Base-by-base conservation (phyloP, 306 rosid species). In the Pueraria montana region DNA sequence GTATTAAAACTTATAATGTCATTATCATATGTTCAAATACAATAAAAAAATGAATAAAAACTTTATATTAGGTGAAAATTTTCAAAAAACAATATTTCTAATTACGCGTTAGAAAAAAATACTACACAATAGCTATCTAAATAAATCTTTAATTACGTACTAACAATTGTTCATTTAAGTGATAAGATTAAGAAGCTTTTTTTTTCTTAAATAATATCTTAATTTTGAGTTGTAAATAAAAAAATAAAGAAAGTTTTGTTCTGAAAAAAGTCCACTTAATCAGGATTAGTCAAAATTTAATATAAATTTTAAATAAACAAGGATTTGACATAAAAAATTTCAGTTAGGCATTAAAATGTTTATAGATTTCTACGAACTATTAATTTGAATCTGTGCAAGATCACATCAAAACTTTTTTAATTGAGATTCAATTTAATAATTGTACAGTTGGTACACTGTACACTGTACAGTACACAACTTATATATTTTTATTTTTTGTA, bases 361-460 rank as follows among this genome's bases (percentile, higher is more conserved):
- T 18, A 65, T 34, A 17, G 32, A 7, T 13, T 14, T 26, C 17
- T 12, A 24, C 0, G 20, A 62, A 27, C 1, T 62, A 4, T 27
- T 27, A 32, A 34, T 36, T 38, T 38, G 27, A 38, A 66, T 68
- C 53, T 68, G 32, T 5, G 2, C 55, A 68, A 42, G 34, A 68
- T 67, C 36, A 42, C 56, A 21, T 43, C 75, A 20, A 43, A 43
- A 8, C 8, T 24, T 71, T 23, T 24, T 71, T 71, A 71, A 71
- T 49, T 49, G 17, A 72, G 21, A 48, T 49, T 11, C 17, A 48
- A 72, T 72, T 26, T 48, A 49, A 48, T 16, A 72, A 27, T 9
- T 72, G 56, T 13, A 21, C 18, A 42, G 6, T 68, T 68, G 34
- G 53, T 67, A 8, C 45, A 17, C 17, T 18, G 4, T 5, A 26